A percentile compares a stretch with the other conserved stretches of the same genome.
phyloP scores from a whole-genome alignment of 2,329 filamentous ascomycete genomes.

The Uncinocarpus reesii region DNA sequence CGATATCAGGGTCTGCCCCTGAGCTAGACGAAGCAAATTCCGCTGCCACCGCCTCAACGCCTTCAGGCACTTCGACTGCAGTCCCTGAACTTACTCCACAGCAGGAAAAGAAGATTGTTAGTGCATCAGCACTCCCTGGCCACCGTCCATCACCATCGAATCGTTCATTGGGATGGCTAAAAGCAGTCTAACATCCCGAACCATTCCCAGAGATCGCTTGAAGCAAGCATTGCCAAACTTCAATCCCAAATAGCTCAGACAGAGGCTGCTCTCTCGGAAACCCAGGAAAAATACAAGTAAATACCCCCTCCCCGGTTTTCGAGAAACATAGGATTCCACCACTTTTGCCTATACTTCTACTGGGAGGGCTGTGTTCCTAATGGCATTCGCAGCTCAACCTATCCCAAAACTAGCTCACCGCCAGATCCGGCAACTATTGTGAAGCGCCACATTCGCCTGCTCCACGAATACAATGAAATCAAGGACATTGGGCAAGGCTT shows the following conservation, averaged over 20 bases:
- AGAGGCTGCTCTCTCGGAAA: slow-evolving; percentile 27
- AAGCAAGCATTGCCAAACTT: slow-evolving; percentile 41
- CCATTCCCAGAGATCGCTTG: slow-evolving; percentile 27
- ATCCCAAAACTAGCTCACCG: slow-evolving; percentile 12
- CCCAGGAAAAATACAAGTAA: slow-evolving; percentile 31
- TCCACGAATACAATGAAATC: slow-evolving; percentile 62
- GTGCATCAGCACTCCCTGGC: slow-evolving; percentile 10
- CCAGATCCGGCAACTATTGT: slow-evolving; percentile 45
- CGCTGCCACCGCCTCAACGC: background rate
- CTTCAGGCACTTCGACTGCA: background rate
- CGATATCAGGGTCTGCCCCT: background rate
- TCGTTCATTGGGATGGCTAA: too few species aligned
- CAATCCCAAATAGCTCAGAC: slow-evolving; percentile 33
- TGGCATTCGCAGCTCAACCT: slow-evolving; percentile 1
- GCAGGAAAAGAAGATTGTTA: slow-evolving; percentile 24
- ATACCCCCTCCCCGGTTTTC: too few species aligned
- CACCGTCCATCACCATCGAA: slow-evolving; percentile 1
- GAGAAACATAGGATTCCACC: too few species aligned
- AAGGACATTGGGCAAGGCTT: slow-evolving; percentile 57
- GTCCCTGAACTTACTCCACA: slow-evolving; percentile 11
- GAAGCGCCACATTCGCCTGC: slow-evolving; percentile 52
- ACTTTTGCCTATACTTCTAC: background rate
- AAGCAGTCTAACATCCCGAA: too few species aligned
- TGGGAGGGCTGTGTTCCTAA: background rate
- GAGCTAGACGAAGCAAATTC: background rate